Base-by-base conservation (phyloP, 805 yeast species). In the Pichia paraexigua region DNA sequence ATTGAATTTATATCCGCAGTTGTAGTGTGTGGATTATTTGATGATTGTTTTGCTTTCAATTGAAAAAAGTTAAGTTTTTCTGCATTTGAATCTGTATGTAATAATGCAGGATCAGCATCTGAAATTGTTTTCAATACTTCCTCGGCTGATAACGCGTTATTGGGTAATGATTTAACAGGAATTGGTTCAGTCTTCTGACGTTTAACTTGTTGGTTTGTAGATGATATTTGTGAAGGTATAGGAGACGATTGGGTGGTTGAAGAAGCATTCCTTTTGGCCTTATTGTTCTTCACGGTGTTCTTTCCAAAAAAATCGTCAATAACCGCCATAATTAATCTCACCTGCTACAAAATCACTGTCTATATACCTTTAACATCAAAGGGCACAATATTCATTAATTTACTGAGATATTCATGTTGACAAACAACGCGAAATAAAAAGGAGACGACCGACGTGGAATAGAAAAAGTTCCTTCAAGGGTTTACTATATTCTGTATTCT, bases 61-160 rank as follows among this genome's bases (percentile, higher is more conserved):
- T 80, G 86, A 57, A 78, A 75, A 54, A 78, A 80, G 37, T 56
- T 62, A 60, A 79, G 75, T 41, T 75, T 77, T 48, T 75, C 75
- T 12, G 74, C 71, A 5, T 75, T 80, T 0, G 82, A 81, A 25
- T 60, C 62, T 10, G 57, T 46, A 8, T 54, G 47, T n/a, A 66
- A 48, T 35, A 60, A 63, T 3, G 61, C 57, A 17, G 87, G 74
- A 45, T 76, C 84, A 0, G 94, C 91, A 59, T 89, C 90, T 2
- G 91, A 86, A 43, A 91, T 85, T 9, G 73, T 70, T 8, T 77
- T 72, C 28, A 90, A 69, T 2, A 87, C 67, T 3, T 80, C 82
- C 27, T 72, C 76, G 0, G 85, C 87, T 13, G 77, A 62, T 17
- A 49, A 45, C 20, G 17, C 39, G 3, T 30, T 20, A 40, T 40